Base-by-base conservation (phyloP, 2,329 filamentous ascomycete genomes). In the Alternaria dauci region DNA sequence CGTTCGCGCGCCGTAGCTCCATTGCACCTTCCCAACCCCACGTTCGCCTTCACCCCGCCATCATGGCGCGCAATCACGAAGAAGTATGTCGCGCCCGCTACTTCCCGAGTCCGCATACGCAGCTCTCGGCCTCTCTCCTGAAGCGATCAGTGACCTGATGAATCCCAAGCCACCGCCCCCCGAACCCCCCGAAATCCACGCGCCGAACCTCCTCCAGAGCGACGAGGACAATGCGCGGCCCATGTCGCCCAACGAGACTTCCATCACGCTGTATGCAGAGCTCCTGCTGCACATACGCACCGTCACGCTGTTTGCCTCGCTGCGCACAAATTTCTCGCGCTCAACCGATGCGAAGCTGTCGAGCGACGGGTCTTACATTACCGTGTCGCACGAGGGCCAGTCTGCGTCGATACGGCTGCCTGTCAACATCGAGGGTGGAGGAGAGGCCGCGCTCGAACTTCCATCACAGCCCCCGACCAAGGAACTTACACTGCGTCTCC, bases 261-360 rank as follows among this genome's bases (percentile, higher is more conserved):
- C 66, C 38, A 78, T 78, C 46, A 69, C 68, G 16, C 78, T 89
- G 14, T 88, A 89, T 65, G 85, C 86, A 25, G 87, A 89, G 73
- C 81, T 87, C 16, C 78, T 89, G 38, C 81, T 86, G 36, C 84
- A 89, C 63, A 87, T 89, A 62, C 84, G 85, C 42, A 86, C 87
- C 61, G 78, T 88, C 42, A 86, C 85, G 3, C 79, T 89, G 16
- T 84, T 87, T 65, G 82, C 85, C 2, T 85, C 83, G 2, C 74
- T 88, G 6, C 76, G 78, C 25, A 81, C 81, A 2, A 71, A 76
- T 8, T 79, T 80, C 58, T 81, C 79, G 55, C 69, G 76, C 32
- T 73, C 78, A 30, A 85, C 82, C 8, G 78, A 78, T 48, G 80
- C 81, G 23, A 73, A 74, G 34, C 71, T 86, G 2, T 81, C 80